Evolutionary conservation across 192 early-diverging fungal genomes (phyloP), one percentile per base, ranked within the genome.

Genomic region (Coemansia sp.): DNA sequence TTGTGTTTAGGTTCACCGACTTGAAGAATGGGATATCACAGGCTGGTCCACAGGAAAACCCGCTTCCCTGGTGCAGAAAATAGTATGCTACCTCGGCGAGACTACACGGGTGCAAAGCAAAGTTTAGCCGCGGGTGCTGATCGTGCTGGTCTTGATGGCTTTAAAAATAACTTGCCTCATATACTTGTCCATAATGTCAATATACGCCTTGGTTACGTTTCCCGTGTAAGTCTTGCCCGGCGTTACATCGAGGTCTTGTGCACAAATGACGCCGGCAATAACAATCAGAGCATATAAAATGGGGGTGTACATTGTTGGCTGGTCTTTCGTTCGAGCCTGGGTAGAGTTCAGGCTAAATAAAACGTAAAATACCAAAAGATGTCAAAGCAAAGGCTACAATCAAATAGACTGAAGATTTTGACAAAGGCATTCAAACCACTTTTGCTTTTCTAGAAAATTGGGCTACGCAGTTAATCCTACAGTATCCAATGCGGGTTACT

Each of bases 141-240:
- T n/a, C n/a, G n/a, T n/a, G n/a, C n/a, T n/a, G n/a, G n/a, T n/a
- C n/a, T n/a, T n/a, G n/a, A n/a, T 0, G 12, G 11, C 12, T 36
- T 6, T 23, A 15, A 43, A 22, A 19, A 43, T 19, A n/a, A 23
- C 60, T 46, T 64, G 62, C 73, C 73, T 75, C 66, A 75, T 75
- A 44, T 75, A 75, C 32, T 75, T 75, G 43, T 69, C 42, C 66
- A 75, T 75, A 2, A 56, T 60, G 9, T 38, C 40, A 1, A 61
- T 35, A 50, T 69, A 62, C 2, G 62, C 58, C 62, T 64, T 42
- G 12, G 66, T 53, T 21, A 61, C 62, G 8, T 58, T 60, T 9
- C 66, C 73, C 2, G 41, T 27, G 31, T 76, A 76, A 19, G 62
- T 76, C 21, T 65, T 60, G 23, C 73, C 73, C 1, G 67, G 67